Evolutionary conservation across 208 protist species (phyloP).

Genomic region (Vickermania spadyakhi): DNA sequence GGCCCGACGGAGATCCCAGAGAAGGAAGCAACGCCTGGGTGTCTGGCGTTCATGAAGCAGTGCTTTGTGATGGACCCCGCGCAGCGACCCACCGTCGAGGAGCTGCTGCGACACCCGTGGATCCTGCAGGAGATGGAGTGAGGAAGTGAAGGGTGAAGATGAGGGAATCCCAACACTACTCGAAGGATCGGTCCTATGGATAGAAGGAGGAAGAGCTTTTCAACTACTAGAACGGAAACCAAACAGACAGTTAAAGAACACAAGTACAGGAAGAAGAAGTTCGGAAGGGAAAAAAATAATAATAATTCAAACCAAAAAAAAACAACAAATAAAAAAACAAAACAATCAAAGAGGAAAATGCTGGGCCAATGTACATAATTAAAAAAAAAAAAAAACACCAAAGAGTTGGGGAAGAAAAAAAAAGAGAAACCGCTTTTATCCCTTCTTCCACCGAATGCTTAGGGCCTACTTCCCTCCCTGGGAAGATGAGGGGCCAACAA

Average conservation of each 20-base stretch:
- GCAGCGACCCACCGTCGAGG: slow-evolving; percentile 75
- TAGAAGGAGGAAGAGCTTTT: background rate
- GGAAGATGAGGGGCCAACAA: too few relatives aligned
- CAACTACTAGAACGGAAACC: background rate
- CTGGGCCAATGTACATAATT: background rate
- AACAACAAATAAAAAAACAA: slow-evolving; percentile 5
- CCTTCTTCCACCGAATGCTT: too few relatives aligned
- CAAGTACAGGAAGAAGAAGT: background rate
- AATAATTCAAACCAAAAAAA: background rate
- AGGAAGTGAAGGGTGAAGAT: background rate
- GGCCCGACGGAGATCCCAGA: slow-evolving; percentile 78
- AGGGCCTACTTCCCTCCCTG: too few relatives aligned
- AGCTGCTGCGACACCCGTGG: slow-evolving; percentile 83
- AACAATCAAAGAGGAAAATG: background rate
- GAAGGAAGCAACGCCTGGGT: slow-evolving; percentile 67
- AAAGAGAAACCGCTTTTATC: background rate
- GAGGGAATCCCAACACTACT: background rate
- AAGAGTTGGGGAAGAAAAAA: background rate
- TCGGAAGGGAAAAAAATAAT: slow-evolving; percentile 1
- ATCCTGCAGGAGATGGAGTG: slow-evolving; percentile 63
- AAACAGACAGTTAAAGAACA: background rate
- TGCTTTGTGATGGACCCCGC: slow-evolving; percentile 74
- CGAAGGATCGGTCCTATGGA: background rate
- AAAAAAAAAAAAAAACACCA: slow-evolving; percentile 3
- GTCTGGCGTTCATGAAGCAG: slow-evolving; percentile 71